Evolutionary conservation across 106 monocot genomes (phyloP).

Genomic region (Dendrobium nobile): DNA sequence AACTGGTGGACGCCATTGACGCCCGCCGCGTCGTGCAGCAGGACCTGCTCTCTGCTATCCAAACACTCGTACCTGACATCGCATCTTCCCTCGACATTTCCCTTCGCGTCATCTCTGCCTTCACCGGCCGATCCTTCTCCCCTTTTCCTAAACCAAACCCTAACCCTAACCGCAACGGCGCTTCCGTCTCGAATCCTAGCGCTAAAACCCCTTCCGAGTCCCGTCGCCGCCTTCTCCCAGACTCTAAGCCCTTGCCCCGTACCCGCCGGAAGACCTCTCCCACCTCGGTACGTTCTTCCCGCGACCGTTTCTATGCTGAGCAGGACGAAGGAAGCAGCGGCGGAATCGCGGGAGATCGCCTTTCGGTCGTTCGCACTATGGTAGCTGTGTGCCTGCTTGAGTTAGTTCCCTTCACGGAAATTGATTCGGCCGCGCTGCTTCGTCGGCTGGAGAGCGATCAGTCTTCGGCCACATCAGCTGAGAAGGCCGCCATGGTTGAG

Average conservation of each 20-base stretch:
- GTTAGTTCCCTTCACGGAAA: conserved; percentile 70
- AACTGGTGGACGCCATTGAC: conserved; percentile 35
- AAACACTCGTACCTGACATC: conserved; percentile 57
- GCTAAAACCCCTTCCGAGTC: conserved; percentile 15
- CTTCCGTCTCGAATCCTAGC: conserved; percentile 1
- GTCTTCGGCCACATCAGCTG: conserved; percentile 44
- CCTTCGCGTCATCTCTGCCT: conserved; percentile 69
- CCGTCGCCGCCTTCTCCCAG: conserved; percentile 17
- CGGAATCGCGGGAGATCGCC: conserved; percentile 26
- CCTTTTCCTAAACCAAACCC: conserved; percentile 50
- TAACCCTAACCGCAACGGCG: conserved; percentile 16
- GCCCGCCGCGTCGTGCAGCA: conserved; percentile 40
- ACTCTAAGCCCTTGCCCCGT: conserved; percentile 10
- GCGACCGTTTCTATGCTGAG: neutral
- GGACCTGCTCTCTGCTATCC: conserved; percentile 57
- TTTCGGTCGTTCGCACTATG: conserved; percentile 68
- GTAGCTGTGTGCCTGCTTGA: conserved; percentile 91
- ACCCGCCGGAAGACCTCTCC: conserved; percentile 14
- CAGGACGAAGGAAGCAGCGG: conserved; percentile 2
- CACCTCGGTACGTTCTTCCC: neutral
- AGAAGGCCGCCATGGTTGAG: conserved; percentile 60
- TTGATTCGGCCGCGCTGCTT: conserved; percentile 61
- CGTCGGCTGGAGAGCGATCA: conserved; percentile 61
- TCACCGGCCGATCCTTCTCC: conserved; percentile 73
- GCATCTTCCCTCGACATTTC: conserved; percentile 63